phyloP scores from a whole-genome alignment of 352 stramenopile species.

The Phytophthora idaei region DNA sequence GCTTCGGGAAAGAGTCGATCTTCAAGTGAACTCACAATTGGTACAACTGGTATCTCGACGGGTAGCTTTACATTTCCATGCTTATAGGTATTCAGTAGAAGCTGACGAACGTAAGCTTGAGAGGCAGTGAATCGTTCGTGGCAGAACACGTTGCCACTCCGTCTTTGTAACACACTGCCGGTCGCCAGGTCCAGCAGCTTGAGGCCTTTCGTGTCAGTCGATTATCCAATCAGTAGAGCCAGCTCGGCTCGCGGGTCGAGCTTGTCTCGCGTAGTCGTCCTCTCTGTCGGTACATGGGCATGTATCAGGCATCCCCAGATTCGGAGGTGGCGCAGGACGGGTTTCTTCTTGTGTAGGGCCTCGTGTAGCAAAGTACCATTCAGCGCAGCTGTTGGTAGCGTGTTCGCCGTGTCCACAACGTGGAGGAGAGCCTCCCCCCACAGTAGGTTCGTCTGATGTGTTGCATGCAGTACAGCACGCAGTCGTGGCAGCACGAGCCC shows the following conservation, averaged over 20 bases:
- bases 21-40: constrained; percentile 6
- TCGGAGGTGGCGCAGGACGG: constrained; percentile 13
- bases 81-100: constrained; percentile 11
- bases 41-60: constrained; percentile 4
- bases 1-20: constrained; percentile 4
- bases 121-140: constrained; percentile 15
- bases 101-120: constrained; percentile 2
- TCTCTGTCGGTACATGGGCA: constrained; percentile 8
- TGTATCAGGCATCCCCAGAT: constrained; percentile 26
- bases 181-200: constrained; percentile 16
- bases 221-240: constrained; percentile 13
- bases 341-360: constrained; percentile 3
- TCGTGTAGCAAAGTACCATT: constrained; percentile 18
- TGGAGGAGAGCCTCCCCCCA: constrained; percentile 23
- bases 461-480: constrained; percentile 21
- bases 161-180: constrained; percentile 6
- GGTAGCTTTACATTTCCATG: constrained; percentile 5
- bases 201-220: constrained; percentile 20
- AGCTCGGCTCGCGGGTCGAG: constrained; percentile 11
- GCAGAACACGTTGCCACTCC: constrained; percentile 15
- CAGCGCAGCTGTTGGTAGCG: constrained; percentile 3
- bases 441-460: constrained; percentile 12
- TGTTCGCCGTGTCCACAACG: constrained; percentile 20
- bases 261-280: constrained; percentile 9
- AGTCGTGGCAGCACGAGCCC: constrained; percentile 6